phyloP scores from a whole-genome alignment of 1,284 basidiomycete species.

The Erythrobasidium hasegawianum region DNA sequence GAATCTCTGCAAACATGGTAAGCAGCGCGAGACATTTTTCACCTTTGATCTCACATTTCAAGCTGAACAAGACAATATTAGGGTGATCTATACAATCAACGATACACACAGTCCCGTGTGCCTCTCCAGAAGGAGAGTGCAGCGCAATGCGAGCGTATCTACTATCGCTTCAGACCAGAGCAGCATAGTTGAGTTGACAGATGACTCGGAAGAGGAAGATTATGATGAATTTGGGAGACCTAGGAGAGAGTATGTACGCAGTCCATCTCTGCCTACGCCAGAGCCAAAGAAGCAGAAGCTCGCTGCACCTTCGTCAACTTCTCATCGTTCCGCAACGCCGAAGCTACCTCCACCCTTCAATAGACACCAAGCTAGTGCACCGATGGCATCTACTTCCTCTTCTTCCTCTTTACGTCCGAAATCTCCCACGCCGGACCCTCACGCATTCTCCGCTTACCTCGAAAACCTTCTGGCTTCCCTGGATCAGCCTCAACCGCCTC shows the following conservation, averaged over 20 bases:
- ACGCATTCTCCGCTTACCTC: slow-evolving; percentile 9
- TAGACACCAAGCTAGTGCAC: not conserved
- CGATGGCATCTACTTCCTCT: not conserved
- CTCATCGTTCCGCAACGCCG: not conserved
- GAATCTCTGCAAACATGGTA: too few relatives aligned
- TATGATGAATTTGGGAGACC: slow-evolving; percentile 1
- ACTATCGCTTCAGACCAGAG: slow-evolving; percentile 8
- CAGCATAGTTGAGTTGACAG: not conserved
- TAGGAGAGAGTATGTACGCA: not conserved
- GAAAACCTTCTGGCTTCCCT: slow-evolving; percentile 19
- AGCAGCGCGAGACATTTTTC: too few relatives aligned
- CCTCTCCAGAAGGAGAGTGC: slow-evolving; percentile 13
- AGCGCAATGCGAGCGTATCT: slow-evolving; percentile 17
- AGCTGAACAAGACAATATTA: not conserved
- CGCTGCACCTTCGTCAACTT: not conserved
- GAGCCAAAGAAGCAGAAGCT: not conserved
- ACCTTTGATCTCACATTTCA: too few relatives aligned
- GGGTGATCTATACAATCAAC: slow-evolving; percentile 18
- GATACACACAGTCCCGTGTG: slow-evolving; percentile 21
- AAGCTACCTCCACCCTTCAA: not conserved
- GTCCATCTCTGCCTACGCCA: not conserved
- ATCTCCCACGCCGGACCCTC: slow-evolving; percentile 7
- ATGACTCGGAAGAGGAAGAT: not conserved
- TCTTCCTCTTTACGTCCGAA: not conserved
- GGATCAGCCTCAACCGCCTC: not conserved